Evolutionary conservation across 495 filamentous ascomycete genomes (phyloP).

Genomic region (Neurospora sp.): DNA sequence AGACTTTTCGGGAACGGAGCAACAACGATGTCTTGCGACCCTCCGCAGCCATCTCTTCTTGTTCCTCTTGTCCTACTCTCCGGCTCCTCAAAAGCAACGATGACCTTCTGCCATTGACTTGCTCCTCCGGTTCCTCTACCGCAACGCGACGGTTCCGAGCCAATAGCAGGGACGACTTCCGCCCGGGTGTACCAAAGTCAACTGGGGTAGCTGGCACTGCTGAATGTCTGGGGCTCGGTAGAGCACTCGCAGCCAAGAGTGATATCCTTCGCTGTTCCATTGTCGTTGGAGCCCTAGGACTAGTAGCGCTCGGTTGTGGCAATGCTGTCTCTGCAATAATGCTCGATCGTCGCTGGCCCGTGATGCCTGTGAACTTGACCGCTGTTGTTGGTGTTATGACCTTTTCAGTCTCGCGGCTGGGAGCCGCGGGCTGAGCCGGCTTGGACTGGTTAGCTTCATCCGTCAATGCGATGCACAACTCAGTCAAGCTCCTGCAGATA

Average conservation of each 20-base stretch:
- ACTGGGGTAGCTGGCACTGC: conserved; percentile 18
- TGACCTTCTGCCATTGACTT: conserved; percentile 27
- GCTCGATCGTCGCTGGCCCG: conserved; percentile 24
- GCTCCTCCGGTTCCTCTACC: conserved; percentile 36
- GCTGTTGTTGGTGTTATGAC: conserved; percentile 24
- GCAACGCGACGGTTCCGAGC: conserved; percentile 31
- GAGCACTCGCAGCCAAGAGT: conserved; percentile 38
- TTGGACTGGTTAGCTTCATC: conserved; percentile 37
- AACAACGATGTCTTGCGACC: conserved; percentile 32
- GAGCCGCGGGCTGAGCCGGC: conserved; percentile 20
- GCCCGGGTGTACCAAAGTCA: conserved; percentile 21
- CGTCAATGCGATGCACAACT: conserved; percentile 78
- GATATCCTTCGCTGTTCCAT: conserved; percentile 64
- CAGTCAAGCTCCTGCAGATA: conserved; percentile 84
- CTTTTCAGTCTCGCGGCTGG: conserved; percentile 16
- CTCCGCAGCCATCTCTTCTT: conserved; percentile 37
- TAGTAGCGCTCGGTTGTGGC: conserved; percentile 25
- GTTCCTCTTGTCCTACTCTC: conserved; percentile 31
- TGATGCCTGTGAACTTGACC: conserved; percentile 22
- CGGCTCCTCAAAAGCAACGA: conserved; percentile 34
- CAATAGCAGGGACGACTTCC: conserved; percentile 37
- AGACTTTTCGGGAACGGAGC: conserved; percentile 26
- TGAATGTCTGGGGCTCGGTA: conserved; percentile 29
- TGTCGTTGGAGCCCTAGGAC: conserved; percentile 55
- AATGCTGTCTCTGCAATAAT: conserved; percentile 19